Conservation (phyloP, 352 stramenopile species). For the Saprolegnia diclina region DNA sequence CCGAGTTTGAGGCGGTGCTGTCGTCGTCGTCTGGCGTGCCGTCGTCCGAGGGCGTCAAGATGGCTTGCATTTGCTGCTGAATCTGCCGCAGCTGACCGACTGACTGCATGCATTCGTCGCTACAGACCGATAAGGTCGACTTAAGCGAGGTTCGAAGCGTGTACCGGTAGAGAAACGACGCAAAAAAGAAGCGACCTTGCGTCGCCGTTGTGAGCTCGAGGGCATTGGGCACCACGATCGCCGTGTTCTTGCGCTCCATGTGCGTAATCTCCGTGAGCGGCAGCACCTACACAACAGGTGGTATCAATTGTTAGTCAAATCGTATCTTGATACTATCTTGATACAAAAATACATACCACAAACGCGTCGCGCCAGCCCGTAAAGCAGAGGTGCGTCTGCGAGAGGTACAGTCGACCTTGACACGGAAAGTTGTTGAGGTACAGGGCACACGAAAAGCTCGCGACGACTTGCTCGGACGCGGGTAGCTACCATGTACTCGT, state of each 20-base stretch:
- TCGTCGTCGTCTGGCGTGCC: neutral
- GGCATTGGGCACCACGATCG: conserved; percentile 77
- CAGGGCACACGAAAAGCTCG: conserved; percentile 77
- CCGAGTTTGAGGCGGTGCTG: neutral
- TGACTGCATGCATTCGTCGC: conserved; percentile 78
- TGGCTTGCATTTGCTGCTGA: conserved; percentile 56
- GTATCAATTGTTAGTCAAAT: too few species aligned
- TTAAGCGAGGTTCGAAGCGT: neutral
- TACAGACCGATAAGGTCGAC: conserved; percentile 27
- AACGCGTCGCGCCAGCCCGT: conserved; percentile 74
- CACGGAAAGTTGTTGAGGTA: conserved; percentile 77
- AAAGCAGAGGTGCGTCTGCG: conserved; percentile 69
- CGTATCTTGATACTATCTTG: too few species aligned
- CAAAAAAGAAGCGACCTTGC: conserved; percentile 69
- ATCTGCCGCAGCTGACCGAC: conserved; percentile 72
- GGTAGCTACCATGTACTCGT: conserved; percentile 57
- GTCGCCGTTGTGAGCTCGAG: conserved; percentile 49
- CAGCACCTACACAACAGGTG: conserved; percentile 39
- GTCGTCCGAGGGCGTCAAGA: conserved; percentile 32
- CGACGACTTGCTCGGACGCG: conserved; percentile 66
- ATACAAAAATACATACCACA: too few species aligned
- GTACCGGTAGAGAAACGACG: conserved; percentile 78
- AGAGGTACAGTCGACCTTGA: conserved; percentile 75
- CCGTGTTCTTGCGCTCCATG: conserved; percentile 83
- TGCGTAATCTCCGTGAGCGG: conserved; percentile 60